Evolutionary conservation across 1,139 yeast genomes (phyloP).

Genomic region (Saccharomyces hybrid): DNA sequence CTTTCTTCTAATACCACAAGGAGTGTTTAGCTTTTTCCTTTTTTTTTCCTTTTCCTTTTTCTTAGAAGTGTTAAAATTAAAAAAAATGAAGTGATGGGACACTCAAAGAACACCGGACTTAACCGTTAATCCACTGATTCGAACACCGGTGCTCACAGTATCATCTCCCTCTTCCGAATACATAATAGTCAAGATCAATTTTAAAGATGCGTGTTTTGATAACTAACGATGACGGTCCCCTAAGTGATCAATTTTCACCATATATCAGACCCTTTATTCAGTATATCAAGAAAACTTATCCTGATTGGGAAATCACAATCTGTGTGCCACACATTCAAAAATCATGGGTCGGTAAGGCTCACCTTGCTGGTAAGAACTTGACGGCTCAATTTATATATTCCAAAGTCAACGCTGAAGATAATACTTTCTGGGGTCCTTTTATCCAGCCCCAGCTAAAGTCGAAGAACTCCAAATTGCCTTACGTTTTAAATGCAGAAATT

Average conservation of each 20-base stretch:
- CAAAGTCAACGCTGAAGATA: slow-evolving; percentile 41
- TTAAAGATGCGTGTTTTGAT: slow-evolving; percentile 31
- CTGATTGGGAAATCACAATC: slow-evolving; percentile 78
- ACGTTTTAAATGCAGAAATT: slow-evolving; percentile 20
- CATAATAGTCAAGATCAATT: no score
- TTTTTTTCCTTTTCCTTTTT: no score
- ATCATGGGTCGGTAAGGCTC: slow-evolving; percentile 98
- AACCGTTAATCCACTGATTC: no score
- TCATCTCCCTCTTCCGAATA: no score
- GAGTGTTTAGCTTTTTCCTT: no score
- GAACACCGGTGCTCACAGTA: no score
- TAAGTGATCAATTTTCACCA: slow-evolving; percentile 73
- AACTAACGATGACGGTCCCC: slow-evolving; percentile 95
- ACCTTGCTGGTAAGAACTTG: slow-evolving; percentile 76
- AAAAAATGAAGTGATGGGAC: no score
- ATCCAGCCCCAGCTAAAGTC: slow-evolving; percentile 35
- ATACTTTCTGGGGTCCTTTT: slow-evolving; percentile 64
- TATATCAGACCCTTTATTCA: slow-evolving; percentile 76
- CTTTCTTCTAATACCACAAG: no score
- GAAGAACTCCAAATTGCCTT: slow-evolving; percentile 14
- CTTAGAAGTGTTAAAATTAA: no score
- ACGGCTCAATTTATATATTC: slow-evolving; percentile 57
- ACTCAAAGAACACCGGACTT: no score
- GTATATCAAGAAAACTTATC: slow-evolving; percentile 51
- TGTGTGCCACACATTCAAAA: slow-evolving; percentile 75